These are phyloP conservation scores for Ganoderma lingzhi DNA, from an alignment of 1,284 basidiomycete species.

Conservation along the genomic window DNA sequence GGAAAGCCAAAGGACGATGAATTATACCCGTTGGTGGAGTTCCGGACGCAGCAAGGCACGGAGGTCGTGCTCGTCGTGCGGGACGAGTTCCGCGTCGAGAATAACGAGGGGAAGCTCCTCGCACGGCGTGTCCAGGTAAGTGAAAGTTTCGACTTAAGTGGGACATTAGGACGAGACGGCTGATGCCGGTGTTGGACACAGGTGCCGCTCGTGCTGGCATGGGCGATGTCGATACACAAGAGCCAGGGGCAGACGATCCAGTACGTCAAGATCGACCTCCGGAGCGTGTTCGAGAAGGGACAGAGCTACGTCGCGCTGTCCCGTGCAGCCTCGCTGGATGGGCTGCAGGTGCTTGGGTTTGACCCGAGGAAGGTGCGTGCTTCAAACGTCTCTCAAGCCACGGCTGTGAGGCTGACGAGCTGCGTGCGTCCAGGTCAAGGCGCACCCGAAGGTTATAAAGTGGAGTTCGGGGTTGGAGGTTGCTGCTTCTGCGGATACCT, in stretches of 20 bases:
- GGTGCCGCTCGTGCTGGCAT: slow-evolving; percentile 88
- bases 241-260: slow-evolving; percentile 92
- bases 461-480: slow-evolving; percentile 15
- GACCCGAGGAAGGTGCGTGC: slow-evolving; percentile 72
- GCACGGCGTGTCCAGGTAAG: slow-evolving; percentile 64
- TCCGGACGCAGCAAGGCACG: slow-evolving; percentile 69
- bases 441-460: slow-evolving; percentile 22
- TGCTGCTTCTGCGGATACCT: not conserved
- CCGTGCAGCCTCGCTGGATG: slow-evolving; percentile 91
- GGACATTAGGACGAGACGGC: not conserved
- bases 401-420: not conserved
- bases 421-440: slow-evolving; percentile 5
- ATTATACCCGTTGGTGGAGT: slow-evolving; percentile 81
- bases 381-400: not conserved
- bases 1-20: slow-evolving; percentile 46
- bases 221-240: slow-evolving; percentile 97
- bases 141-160: slow-evolving; percentile 14
- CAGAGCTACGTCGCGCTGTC: slow-evolving; percentile 97
- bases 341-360: slow-evolving; percentile 92
- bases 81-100: slow-evolving; percentile 54
- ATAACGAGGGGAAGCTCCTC: slow-evolving; percentile 49
- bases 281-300: slow-evolving; percentile 88
- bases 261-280: slow-evolving; percentile 84
- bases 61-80: slow-evolving; percentile 61
- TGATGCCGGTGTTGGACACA: slow-evolving; percentile 29